phyloP scores from a whole-genome alignment of 2,329 filamentous ascomycete species.

The Fusarium sp. region DNA sequence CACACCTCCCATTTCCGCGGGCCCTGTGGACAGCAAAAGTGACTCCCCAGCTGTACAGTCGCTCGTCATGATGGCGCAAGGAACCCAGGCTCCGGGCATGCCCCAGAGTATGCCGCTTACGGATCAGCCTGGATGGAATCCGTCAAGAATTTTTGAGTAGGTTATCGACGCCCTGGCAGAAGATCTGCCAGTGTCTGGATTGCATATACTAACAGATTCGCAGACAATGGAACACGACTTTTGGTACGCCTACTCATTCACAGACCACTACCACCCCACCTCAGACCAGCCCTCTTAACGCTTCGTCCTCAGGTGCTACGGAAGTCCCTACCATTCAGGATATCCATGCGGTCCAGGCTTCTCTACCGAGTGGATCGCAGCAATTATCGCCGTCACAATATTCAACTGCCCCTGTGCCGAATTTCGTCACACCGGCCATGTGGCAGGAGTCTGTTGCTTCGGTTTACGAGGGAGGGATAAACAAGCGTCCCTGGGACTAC shows the following conservation, averaged over 20 bases:
- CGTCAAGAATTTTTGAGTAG: constrained; percentile 89
- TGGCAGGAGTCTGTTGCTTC: constrained; percentile 79
- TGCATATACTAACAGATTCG: constrained; percentile 2
- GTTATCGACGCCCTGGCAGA: constrained; percentile 51
- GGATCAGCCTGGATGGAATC: constrained; percentile 82
- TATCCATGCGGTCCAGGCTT: constrained; percentile 60
- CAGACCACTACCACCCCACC: constrained; percentile 50
- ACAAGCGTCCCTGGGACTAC: constrained; percentile 71
- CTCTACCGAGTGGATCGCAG: constrained; percentile 59
- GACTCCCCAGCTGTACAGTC: constrained; percentile 80
- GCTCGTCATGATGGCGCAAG: constrained; percentile 76
- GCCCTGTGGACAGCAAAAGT: constrained; percentile 79
- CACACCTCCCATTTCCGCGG: constrained; percentile 82
- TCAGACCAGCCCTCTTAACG: constrained; percentile 64
- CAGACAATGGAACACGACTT: constrained; percentile 96
- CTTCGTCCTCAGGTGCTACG: constrained; percentile 64
- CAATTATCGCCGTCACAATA: constrained; percentile 64
- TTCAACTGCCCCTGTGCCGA: constrained; percentile 63
- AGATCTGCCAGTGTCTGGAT: not conserved
- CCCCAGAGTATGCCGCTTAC: constrained; percentile 68
- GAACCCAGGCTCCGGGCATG: constrained; percentile 64
- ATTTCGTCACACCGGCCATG: constrained; percentile 77
- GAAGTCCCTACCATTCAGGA: constrained; percentile 67
- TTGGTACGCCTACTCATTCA: constrained; percentile 73
- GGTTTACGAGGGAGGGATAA: constrained; percentile 70